phyloP scores from a whole-genome alignment of 1,139 yeast genomes.

The Blastobotrys aristatus region DNA sequence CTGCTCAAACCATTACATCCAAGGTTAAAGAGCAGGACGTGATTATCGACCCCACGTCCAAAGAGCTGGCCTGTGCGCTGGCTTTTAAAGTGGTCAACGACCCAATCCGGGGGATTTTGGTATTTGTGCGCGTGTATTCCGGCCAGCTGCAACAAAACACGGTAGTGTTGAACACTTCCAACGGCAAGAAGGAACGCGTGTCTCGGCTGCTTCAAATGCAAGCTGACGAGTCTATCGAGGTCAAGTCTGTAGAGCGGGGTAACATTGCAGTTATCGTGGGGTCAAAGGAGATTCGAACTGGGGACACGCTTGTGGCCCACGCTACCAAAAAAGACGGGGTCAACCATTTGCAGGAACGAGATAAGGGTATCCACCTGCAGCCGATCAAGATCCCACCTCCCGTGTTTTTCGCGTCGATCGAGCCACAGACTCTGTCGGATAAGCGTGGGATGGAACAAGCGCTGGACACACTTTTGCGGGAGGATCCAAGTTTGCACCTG shows the following conservation, averaged over 20 bases:
- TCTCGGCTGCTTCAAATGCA: conserved; percentile 77
- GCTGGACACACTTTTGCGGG: conserved; percentile 59
- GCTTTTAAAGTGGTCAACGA: conserved; percentile 92
- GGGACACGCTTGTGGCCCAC: conserved; percentile 77
- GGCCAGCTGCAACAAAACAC: conserved; percentile 65
- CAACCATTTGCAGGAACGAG: conserved; percentile 31
- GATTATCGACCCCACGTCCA: conserved; percentile 53
- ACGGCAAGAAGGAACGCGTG: conserved; percentile 60
- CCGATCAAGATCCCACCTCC: conserved; percentile 91
- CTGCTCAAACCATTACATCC: conserved; percentile 30
- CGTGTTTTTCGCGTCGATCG: conserved; percentile 79
- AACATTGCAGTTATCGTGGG: conserved; percentile 88
- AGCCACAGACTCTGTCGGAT: conserved; percentile 82
- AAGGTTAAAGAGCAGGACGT: conserved; percentile 28
- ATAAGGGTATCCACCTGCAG: conserved; percentile 47
- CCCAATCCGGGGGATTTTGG: conserved; percentile 71
- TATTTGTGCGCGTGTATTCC: conserved; percentile 81
- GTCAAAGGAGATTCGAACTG: conserved; percentile 72
- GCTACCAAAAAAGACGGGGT: conserved; percentile 46
- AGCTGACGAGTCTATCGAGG: conserved; percentile 79
- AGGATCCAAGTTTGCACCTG: conserved; percentile 74
- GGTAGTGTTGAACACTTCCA: conserved; percentile 60
- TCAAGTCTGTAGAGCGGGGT: conserved; percentile 59
- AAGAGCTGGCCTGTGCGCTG: conserved; percentile 64
- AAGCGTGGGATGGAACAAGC: conserved; percentile 64